Evolutionary conservation across 306 rosid species (phyloP).

Genomic region (Arachis hypogaea): DNA sequence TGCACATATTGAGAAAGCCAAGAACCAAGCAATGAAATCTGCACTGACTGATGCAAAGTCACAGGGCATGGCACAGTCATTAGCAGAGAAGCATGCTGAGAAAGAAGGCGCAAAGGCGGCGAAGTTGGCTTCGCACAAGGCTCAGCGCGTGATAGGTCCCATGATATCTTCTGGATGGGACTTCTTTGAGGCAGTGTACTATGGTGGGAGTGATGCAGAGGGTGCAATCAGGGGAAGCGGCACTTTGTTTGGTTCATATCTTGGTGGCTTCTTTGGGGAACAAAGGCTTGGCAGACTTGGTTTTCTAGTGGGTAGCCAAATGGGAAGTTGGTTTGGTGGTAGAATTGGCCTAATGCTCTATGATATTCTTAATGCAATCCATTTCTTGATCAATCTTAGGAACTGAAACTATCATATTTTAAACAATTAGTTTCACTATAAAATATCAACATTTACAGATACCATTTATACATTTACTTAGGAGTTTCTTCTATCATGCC

Average conservation of each 20-base stretch:
- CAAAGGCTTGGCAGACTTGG: conserved; percentile 82
- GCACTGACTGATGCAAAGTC: conserved; percentile 22
- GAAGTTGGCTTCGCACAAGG: conserved; percentile 61
- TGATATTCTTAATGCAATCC: conserved; percentile 78
- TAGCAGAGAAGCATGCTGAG: conserved; percentile 63
- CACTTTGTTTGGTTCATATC: conserved; percentile 73
- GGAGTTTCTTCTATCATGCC: too few relatives aligned
- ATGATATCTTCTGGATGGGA: conserved; percentile 90
- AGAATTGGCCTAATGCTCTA: conserved; percentile 81
- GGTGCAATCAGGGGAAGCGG: conserved; percentile 77
- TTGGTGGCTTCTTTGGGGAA: conserved; percentile 74
- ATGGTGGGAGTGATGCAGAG: conserved; percentile 74
- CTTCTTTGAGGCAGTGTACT: conserved; percentile 82
- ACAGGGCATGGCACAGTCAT: conserved; percentile 53
- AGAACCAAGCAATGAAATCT: conserved; percentile 55
- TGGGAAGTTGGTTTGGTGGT: conserved; percentile 97
- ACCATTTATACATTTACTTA: too few relatives aligned
- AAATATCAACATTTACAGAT: too few relatives aligned
- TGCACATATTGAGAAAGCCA: conserved; percentile 69
- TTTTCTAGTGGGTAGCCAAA: conserved; percentile 82
- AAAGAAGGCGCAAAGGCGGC: conserved; percentile 82
- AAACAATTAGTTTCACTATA: too few relatives aligned
- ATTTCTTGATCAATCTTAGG: conserved; percentile 58
- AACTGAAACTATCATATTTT: conserved; percentile 16
- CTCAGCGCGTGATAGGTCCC: conserved; percentile 74